Conservation (phyloP, 2,329 filamentous ascomycete species). For the Basipetospora chlamydospora region DNA sequence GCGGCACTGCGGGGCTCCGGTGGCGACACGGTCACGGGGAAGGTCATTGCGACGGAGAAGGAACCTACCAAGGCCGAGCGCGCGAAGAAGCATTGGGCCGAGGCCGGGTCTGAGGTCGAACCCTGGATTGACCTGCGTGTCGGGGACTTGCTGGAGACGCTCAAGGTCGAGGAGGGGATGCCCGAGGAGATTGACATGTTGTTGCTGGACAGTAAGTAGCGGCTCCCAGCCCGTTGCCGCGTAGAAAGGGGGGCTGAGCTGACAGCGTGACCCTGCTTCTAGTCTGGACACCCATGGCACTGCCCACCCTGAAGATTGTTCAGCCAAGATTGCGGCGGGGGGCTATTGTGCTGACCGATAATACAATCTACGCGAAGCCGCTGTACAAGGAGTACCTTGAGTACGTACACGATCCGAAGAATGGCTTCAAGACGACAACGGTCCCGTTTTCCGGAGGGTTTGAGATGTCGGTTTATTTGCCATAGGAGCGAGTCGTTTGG, state of each 20-base stretch:
- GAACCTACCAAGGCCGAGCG: conserved; percentile 35
- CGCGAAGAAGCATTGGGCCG: conserved; percentile 38
- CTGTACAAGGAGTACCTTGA: conserved; percentile 30
- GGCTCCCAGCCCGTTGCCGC: conserved; percentile 22
- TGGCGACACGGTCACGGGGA: not conserved
- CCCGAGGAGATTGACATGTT: conserved; percentile 38
- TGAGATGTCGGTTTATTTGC: conserved; percentile 14
- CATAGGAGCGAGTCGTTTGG: too few species aligned
- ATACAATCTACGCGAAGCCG: conserved; percentile 22
- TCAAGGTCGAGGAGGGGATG: conserved; percentile 22
- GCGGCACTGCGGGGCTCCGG: conserved; percentile 19
- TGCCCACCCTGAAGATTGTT: conserved; percentile 34
- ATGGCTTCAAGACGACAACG: conserved; percentile 29
- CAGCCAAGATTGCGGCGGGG: conserved; percentile 28
- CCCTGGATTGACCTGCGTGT: conserved; percentile 39
- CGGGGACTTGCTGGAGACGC: conserved; percentile 41
- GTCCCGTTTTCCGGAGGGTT: conserved; percentile 18
- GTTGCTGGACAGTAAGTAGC: conserved; percentile 39
- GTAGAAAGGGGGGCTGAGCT: conserved; percentile 25
- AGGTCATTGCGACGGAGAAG: conserved; percentile 46
- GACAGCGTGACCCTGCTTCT: conserved; percentile 14
- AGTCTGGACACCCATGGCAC: conserved; percentile 20
- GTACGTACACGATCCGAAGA: conserved; percentile 28
- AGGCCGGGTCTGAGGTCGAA: conserved; percentile 32
- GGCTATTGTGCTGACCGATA: conserved; percentile 34